phyloP scores from a whole-genome alignment of 768 basidiomycete genomes.

The Tricholoma flavovirens region DNA sequence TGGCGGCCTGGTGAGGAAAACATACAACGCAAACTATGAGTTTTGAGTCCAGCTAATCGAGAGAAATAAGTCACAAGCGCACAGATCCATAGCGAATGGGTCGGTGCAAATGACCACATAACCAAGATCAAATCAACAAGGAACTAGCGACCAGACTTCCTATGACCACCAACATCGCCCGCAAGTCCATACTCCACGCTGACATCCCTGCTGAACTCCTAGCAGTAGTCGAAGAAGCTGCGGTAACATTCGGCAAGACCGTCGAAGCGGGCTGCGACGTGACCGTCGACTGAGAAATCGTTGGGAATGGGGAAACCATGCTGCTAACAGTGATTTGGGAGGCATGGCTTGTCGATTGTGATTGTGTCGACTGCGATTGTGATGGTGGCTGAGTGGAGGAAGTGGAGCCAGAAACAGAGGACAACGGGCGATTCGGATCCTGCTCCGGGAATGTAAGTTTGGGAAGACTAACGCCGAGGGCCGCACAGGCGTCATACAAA shows the following conservation, averaged over 20 bases:
- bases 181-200: not conserved
- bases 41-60: not conserved
- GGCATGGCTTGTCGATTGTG: not conserved
- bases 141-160: not conserved
- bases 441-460: slow-evolving; percentile 28
- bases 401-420: slow-evolving; percentile 18
- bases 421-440: slow-evolving; percentile 22
- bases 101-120: not conserved
- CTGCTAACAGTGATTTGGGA: not conserved
- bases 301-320: not conserved
- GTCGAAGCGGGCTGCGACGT: not conserved
- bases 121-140: not conserved
- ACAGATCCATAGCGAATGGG: not conserved
- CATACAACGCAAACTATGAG: not conserved
- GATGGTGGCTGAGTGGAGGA: slow-evolving; percentile 19
- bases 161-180: not conserved
- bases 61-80: too few species aligned
- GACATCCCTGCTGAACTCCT: not conserved
- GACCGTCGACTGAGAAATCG: not conserved
- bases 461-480: slow-evolving; percentile 16
- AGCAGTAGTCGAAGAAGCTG: not conserved
- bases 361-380: not conserved
- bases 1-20: not conserved
- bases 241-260: not conserved
- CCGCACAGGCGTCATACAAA: slow-evolving; percentile 13